Evolutionary conservation across 179 eudicot genomes (phyloP).

Genomic region (Spergularia azorica): DNA sequence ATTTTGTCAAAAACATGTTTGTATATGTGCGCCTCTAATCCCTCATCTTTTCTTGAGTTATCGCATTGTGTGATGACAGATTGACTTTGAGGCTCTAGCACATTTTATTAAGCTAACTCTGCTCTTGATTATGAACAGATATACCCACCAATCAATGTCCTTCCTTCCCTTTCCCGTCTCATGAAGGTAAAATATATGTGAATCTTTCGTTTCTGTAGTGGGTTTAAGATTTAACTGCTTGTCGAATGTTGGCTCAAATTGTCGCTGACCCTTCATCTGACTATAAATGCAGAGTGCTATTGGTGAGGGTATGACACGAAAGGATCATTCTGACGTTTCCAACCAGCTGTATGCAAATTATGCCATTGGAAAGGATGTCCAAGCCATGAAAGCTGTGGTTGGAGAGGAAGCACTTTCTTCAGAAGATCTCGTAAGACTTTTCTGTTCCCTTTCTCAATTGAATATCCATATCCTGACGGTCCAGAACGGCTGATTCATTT

Average conservation of each 20-base stretch:
- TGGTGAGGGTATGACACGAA: slow-evolving; percentile 99
- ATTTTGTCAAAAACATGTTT: neutral
- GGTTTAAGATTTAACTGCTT: neutral
- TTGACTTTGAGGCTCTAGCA: neutral
- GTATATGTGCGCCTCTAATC: neutral
- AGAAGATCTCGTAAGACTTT: slow-evolving; percentile 76
- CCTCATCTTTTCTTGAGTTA: neutral
- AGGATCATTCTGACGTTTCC: slow-evolving; percentile 98
- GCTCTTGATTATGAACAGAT: slow-evolving; percentile 50
- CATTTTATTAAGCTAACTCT: slow-evolving; percentile 1
- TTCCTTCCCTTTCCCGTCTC: slow-evolving; percentile 94
- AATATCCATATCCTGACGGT: neutral
- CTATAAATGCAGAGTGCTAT: slow-evolving; percentile 79
- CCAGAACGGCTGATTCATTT: slow-evolving; percentile 1
- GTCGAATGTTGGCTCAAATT: neutral
- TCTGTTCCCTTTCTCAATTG: neutral
- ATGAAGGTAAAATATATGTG: slow-evolving; percentile 72
- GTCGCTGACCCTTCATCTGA: neutral
- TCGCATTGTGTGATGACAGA: neutral
- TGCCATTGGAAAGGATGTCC: slow-evolving; percentile 99
- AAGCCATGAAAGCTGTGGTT: slow-evolving; percentile 99
- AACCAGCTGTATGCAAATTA: slow-evolving; percentile 99
- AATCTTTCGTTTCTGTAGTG: neutral
- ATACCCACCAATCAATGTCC: slow-evolving; percentile 96
- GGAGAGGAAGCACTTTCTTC: slow-evolving; percentile 99